These are phyloP conservation scores for Porodaedalea pini DNA, from an alignment of 1,284 basidiomycete genomes.

Conservation along the genomic window DNA sequence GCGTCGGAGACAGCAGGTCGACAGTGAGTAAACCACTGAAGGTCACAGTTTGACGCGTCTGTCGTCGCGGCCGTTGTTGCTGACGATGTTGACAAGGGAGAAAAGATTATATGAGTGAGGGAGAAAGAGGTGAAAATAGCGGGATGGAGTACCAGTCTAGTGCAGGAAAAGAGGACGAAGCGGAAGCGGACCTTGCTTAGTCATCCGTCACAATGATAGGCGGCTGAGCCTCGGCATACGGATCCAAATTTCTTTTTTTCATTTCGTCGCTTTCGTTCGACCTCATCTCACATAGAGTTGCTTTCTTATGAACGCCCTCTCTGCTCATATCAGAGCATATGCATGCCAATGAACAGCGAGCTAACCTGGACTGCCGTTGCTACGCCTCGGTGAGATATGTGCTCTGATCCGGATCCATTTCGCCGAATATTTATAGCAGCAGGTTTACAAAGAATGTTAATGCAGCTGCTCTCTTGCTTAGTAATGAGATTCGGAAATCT, in stretches of 20 bases:
- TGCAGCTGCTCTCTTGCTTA: no score
- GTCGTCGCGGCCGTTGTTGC: neutral
- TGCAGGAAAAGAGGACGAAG: neutral
- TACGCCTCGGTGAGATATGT: neutral
- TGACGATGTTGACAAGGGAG: neutral
- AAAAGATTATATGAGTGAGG: neutral
- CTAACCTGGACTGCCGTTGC: neutral
- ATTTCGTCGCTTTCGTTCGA: no score
- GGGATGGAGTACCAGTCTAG: neutral
- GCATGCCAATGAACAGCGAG: neutral
- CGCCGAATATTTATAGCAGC: neutral
- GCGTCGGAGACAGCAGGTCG: neutral
- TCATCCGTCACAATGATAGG: neutral
- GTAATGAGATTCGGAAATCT: no score
- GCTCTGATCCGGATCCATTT: neutral
- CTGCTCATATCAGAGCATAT: no score
- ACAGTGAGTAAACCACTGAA: slow-evolving; percentile 9
- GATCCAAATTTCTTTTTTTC: neutral
- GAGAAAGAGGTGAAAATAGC: slow-evolving; percentile 2
- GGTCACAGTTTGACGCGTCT: neutral
- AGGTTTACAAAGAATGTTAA: no score
- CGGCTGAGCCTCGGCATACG: neutral
- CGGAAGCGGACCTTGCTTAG: neutral
- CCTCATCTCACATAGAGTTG: no score
- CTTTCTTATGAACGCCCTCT: no score